Evolutionary conservation across 2,329 filamentous ascomycete genomes (phyloP).

Genomic region (Sporothrix euskadiensis): DNA sequence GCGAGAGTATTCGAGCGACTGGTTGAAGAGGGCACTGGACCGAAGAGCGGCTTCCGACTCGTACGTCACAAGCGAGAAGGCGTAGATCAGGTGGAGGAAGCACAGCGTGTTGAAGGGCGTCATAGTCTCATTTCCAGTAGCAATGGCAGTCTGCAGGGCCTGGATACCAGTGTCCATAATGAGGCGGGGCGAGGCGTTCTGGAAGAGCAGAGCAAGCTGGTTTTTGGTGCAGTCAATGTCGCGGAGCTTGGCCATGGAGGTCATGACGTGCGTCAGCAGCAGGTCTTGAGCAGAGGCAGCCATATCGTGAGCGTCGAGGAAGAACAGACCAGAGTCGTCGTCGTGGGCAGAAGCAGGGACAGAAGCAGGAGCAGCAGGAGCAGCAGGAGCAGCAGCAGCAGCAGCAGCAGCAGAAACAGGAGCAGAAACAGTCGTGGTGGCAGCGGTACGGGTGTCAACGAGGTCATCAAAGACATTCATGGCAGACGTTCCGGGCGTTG

Average conservation of each 20-base stretch:
- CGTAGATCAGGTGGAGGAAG: constrained; percentile 55
- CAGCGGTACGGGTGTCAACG: neutral
- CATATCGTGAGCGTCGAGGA: constrained; percentile 38
- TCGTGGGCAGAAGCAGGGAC: neutral
- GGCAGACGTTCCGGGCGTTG: neutral
- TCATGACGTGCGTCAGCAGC: constrained; percentile 49
- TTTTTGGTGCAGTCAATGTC: constrained; percentile 42
- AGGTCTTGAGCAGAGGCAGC: constrained; percentile 49
- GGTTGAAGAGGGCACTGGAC: constrained; percentile 48
- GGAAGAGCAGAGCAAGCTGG: constrained; percentile 46
- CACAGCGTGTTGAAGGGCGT: constrained; percentile 51
- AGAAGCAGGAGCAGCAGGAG: neutral
- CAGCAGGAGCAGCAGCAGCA: neutral
- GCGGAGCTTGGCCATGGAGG: constrained; percentile 48
- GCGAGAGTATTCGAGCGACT: constrained; percentile 49
- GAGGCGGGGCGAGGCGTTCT: constrained; percentile 42
- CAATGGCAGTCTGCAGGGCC: constrained; percentile 42
- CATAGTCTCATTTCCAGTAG: constrained; percentile 43
- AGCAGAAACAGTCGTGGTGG: neutral
- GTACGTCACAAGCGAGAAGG: constrained; percentile 51
- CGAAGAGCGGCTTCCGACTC: constrained; percentile 41
- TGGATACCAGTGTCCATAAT: constrained; percentile 48
- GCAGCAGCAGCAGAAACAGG: neutral
- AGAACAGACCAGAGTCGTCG: neutral
- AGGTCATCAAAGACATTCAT: neutral